Evolutionary conservation across 805 yeast genomes (phyloP).

Genomic region (Wickerhamiella slavikovae): DNA sequence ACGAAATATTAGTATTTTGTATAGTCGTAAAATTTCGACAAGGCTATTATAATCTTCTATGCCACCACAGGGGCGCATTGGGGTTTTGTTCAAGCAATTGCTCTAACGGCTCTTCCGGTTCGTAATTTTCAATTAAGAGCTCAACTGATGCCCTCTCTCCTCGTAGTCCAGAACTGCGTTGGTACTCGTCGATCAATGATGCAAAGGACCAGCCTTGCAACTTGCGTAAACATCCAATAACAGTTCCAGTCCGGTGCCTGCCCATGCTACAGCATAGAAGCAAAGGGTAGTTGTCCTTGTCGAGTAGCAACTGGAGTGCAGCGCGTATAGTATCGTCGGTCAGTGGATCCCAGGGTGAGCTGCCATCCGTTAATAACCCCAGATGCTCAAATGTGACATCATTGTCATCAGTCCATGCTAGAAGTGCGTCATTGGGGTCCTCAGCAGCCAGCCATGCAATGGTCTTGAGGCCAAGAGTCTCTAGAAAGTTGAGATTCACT

Average conservation of each 20-base stretch:
- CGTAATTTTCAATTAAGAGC: conserved; percentile 60
- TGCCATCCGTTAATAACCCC: conserved; percentile 60
- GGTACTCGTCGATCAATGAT: conserved; percentile 79
- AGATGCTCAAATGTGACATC: conserved; percentile 63
- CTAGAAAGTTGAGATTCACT: conserved; percentile 72
- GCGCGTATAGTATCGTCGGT: conserved; percentile 62
- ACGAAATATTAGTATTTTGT: too few species aligned
- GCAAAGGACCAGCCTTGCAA: conserved; percentile 97
- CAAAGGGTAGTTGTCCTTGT: conserved; percentile 59
- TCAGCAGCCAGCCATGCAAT: conserved; percentile 90
- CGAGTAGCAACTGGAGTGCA: conserved; percentile 57
- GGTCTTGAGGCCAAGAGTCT: conserved; percentile 51
- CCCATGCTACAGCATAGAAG: conserved; percentile 98
- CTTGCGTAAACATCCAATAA: conserved; percentile 78
- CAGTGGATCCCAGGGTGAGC: conserved; percentile 93
- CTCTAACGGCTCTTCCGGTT: too few species aligned
- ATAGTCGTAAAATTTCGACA: background rate
- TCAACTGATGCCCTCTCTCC: conserved; percentile 90
- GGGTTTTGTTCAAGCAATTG: conserved; percentile 16
- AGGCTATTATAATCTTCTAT: background rate
- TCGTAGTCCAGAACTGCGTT: conserved; percentile 79
- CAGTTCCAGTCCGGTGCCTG: conserved; percentile 91
- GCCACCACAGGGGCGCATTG: conserved; percentile 3
- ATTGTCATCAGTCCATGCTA: conserved; percentile 58
- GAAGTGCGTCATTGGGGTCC: conserved; percentile 77